phyloP scores from a whole-genome alignment of 1,284 basidiomycete species.

The Pseudozyma pruni region DNA sequence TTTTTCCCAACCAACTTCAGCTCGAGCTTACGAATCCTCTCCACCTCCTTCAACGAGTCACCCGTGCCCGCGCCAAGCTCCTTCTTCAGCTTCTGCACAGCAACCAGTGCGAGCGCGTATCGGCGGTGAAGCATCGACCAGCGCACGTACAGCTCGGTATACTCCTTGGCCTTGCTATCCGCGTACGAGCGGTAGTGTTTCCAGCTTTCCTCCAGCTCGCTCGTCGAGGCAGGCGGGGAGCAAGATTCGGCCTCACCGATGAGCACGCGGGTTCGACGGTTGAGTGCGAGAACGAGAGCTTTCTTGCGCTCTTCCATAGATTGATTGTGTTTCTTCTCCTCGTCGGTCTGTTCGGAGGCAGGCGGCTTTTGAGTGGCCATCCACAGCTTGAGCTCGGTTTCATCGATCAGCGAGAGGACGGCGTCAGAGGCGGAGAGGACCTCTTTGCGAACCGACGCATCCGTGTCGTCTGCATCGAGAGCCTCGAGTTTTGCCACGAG shows the following conservation, averaged over 20 bases:
- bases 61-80: slow-evolving; percentile 56
- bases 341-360: slow-evolving; percentile 57
- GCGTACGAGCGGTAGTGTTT: slow-evolving; percentile 50
- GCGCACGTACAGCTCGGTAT: slow-evolving; percentile 53
- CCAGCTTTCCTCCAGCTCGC: slow-evolving; percentile 43
- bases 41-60: slow-evolving; percentile 54
- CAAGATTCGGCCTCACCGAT: slow-evolving; percentile 36
- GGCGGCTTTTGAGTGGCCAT: slow-evolving; percentile 59
- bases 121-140: slow-evolving; percentile 58
- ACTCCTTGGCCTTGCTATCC: slow-evolving; percentile 54
- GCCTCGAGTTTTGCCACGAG: slow-evolving; percentile 63
- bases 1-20: slow-evolving; percentile 34
- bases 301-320: slow-evolving; percentile 60
- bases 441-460: slow-evolving; percentile 33
- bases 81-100: slow-evolving; percentile 58
- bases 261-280: slow-evolving; percentile 56
- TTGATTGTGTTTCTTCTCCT: slow-evolving; percentile 59
- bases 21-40: slow-evolving; percentile 51
- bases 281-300: slow-evolving; percentile 61
- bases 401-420: slow-evolving; percentile 58
- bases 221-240: background rate
- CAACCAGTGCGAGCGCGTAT: slow-evolving; percentile 57
- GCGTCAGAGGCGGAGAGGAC: slow-evolving; percentile 44
- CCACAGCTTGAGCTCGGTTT: slow-evolving; percentile 58
- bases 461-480: slow-evolving; percentile 41